Conservation (phyloP, 352 stramenopile genomes). For the Globisporangium apiculatum region DNA sequence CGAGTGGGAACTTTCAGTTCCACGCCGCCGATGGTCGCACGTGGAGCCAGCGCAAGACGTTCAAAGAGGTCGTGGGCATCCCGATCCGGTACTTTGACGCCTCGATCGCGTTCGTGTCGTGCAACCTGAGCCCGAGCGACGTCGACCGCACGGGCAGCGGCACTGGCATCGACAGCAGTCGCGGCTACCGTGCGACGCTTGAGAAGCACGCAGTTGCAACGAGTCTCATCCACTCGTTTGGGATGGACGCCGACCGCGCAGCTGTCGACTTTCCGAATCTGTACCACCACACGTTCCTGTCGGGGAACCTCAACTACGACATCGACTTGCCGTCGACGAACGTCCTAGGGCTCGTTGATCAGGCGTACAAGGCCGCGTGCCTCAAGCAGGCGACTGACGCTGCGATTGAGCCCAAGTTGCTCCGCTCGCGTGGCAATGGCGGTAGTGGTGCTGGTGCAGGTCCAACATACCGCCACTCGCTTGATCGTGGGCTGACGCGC, state of each 20-base stretch:
- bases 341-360: slow-evolving; percentile 41
- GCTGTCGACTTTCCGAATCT: slow-evolving; percentile 78
- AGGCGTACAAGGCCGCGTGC: slow-evolving; percentile 71
- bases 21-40: slow-evolving; percentile 55
- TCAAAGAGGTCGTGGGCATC: slow-evolving; percentile 73
- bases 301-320: slow-evolving; percentile 78
- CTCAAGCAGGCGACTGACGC: slow-evolving; percentile 47
- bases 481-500: slow-evolving; percentile 4
- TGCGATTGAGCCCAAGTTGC: slow-evolving; percentile 53
- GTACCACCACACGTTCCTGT: slow-evolving; percentile 80
- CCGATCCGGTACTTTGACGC: slow-evolving; percentile 79
- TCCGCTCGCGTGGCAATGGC: not conserved
- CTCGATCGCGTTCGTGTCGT: slow-evolving; percentile 80
- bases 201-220: slow-evolving; percentile 51
- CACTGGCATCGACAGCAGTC: not conserved
- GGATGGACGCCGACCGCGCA: slow-evolving; percentile 67
- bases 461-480: slow-evolving; percentile 7
- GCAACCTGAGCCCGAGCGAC: slow-evolving; percentile 37
- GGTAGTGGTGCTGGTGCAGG: not conserved
- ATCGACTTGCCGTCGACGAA: slow-evolving; percentile 36
- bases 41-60: slow-evolving; percentile 70
- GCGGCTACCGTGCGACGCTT: slow-evolving; percentile 10
- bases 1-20: slow-evolving; percentile 74
- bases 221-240: slow-evolving; percentile 73
- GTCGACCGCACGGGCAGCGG: slow-evolving; percentile 16